Percentiles rank a stretch among this genome's conserved stretches.
These are phyloP conservation scores for Coemansia sp. DNA, from an alignment of 192 early-diverging fungal genomes.

Conservation along the genomic window DNA sequence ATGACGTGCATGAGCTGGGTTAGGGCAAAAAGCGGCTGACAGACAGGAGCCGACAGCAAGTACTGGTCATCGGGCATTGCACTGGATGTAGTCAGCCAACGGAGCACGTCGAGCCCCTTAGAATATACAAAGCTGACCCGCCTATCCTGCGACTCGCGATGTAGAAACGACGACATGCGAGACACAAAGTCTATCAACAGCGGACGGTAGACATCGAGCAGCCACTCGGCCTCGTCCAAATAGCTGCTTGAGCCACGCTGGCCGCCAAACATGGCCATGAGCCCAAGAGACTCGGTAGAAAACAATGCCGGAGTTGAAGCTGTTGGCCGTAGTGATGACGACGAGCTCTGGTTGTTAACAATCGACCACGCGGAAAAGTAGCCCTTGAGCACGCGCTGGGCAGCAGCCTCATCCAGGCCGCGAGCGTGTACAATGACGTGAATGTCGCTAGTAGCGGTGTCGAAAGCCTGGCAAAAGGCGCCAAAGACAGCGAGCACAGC, in stretches of 20 bases:
- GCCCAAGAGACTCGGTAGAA: slow-evolving; percentile 54
- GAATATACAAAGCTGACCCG: slow-evolving; percentile 62
- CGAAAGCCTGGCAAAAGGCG: neutral
- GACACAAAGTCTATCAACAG: slow-evolving; percentile 72
- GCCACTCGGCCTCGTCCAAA: slow-evolving; percentile 78
- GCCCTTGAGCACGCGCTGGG: slow-evolving; percentile 20
- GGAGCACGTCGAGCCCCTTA: slow-evolving; percentile 74
- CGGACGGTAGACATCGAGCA: slow-evolving; percentile 75
- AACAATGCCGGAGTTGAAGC: slow-evolving; percentile 20
- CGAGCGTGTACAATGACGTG: slow-evolving; percentile 16
- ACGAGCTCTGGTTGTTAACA: neutral
- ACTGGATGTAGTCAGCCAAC: slow-evolving; percentile 74
- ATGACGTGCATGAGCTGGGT: slow-evolving; percentile 86
- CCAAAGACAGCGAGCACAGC: slow-evolving; percentile 10
- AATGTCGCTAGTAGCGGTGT: slow-evolving; percentile 8
- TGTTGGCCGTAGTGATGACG: neutral
- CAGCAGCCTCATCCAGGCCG: slow-evolving; percentile 11
- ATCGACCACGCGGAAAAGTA: slow-evolving; percentile 30
- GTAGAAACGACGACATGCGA: slow-evolving; percentile 71
- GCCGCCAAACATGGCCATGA: slow-evolving; percentile 92
- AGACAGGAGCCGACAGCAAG: slow-evolving; percentile 74
- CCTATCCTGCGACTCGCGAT: slow-evolving; percentile 58
- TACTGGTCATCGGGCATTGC: slow-evolving; percentile 72
- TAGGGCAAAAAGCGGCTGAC: slow-evolving; percentile 84
- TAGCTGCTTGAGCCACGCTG: slow-evolving; percentile 87